Evolutionary conservation across 371 early-diverging fungal genomes (phyloP).

Genomic region (Apophysomyces trapeziformis): DNA sequence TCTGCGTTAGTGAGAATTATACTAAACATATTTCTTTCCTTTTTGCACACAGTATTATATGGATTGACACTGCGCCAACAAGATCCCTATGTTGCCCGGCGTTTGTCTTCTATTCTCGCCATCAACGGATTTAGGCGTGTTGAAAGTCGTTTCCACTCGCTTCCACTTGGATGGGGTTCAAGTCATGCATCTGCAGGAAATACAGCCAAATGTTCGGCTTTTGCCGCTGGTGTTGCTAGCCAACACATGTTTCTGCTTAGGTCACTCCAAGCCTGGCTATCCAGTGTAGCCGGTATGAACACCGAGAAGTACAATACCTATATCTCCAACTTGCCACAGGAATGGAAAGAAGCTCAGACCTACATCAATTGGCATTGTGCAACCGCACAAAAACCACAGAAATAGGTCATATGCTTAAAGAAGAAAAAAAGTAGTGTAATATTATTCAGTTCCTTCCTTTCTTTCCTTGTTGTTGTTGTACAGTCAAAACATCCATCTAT

Average conservation of each 20-base stretch:
- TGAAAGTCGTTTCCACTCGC: constrained; percentile 35
- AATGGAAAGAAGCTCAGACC: constrained; percentile 43
- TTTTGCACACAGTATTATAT: constrained; percentile 32
- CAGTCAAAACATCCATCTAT: too few relatives aligned
- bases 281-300: constrained; percentile 32
- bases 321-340: constrained; percentile 36
- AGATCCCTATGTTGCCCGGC: constrained; percentile 50
- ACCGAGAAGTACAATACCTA: constrained; percentile 35
- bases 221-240: constrained; percentile 27
- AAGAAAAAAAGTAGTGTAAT: too few relatives aligned
- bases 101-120: constrained; percentile 51
- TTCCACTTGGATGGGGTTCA: constrained; percentile 50
- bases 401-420: neutral
- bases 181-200: constrained; percentile 27
- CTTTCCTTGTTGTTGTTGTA: too few relatives aligned
- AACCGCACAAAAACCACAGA: constrained; percentile 48
- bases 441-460: too few relatives aligned
- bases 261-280: constrained; percentile 46
- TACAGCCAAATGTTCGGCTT: constrained; percentile 9
- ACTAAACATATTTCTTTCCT: neutral
- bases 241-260: constrained; percentile 39
- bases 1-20: neutral
- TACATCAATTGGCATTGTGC: constrained; percentile 53
- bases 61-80: constrained; percentile 43
- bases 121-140: constrained; percentile 41